Evolutionary conservation across 768 basidiomycete species (phyloP).

Genomic region (Macrolepiota dolichaula): DNA sequence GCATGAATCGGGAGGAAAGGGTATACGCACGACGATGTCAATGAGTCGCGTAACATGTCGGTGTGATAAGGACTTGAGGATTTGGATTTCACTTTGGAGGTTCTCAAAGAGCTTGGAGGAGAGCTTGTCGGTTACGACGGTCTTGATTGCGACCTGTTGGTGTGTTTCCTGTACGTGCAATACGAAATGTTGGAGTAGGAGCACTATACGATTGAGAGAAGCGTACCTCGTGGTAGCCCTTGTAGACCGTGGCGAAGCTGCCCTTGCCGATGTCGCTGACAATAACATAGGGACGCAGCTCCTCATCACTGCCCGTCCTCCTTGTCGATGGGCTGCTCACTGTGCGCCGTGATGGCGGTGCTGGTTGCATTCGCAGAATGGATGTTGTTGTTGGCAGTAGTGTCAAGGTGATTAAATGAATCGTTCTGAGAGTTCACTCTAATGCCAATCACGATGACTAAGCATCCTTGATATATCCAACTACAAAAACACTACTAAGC

Average conservation of each 20-base stretch:
- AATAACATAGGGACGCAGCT: constrained; percentile 62
- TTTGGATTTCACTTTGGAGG: constrained; percentile 96
- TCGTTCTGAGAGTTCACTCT: constrained; percentile 9
- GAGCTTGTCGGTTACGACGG: constrained; percentile 83
- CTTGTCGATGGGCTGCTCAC: neutral
- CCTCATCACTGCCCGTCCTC: neutral
- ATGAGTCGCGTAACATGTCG: constrained; percentile 90
- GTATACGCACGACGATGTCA: constrained; percentile 76
- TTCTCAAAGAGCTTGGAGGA: constrained; percentile 94
- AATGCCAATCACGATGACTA: constrained; percentile 10
- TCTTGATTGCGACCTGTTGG: constrained; percentile 88
- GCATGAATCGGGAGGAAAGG: constrained; percentile 14
- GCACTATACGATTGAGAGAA: neutral
- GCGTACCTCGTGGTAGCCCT: constrained; percentile 85
- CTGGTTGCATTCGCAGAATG: constrained; percentile 6
- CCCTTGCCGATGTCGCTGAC: constrained; percentile 81
- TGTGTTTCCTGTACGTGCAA: constrained; percentile 57
- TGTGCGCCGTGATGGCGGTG: constrained; percentile 7
- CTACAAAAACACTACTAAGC: constrained; percentile 9
- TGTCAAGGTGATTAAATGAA: constrained; percentile 11
- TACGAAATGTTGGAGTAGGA: neutral
- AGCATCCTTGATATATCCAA: neutral
- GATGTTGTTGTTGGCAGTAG: neutral
- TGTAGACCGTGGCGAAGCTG: constrained; percentile 94
- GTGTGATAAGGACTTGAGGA: constrained; percentile 91